Base-by-base conservation (phyloP, 441 rosid species). In the Pelargonium myrrhifolium region DNA sequence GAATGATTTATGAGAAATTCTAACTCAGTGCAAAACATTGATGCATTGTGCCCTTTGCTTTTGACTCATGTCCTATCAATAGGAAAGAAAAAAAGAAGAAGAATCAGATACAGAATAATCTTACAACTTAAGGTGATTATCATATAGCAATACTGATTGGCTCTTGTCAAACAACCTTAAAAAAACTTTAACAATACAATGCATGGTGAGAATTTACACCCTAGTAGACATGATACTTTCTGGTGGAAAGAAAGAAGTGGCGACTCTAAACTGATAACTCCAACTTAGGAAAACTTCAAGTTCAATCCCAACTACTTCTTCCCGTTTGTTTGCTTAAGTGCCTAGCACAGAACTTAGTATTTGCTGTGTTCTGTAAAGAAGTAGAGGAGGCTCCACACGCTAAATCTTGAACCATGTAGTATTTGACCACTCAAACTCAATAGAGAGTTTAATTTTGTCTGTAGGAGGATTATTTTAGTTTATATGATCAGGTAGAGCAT, bases 401-500 rank as follows among this genome's bases (percentile, higher is more conserved):
- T 3, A 24, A 11, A 22, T 21, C 15, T 59, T 21, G 63, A 59
- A 24, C 31, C 6, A 59, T 10, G 9, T 24, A 59, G 11, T 21
- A 24, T 59, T 21, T 49, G 56, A 15, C 56, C 56, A 49, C 56
- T 59, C 63, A 40, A 8, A 40, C 45, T 40, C 56, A 22, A 59
- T 9, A 21, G 14, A 59, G 22, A 10, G 35, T 24, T 21, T 59
- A 59, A 21, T 59, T 24, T 59, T 24, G 37, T 59, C 63, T 22
- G 15, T 21, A 10, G 14, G 6, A 18, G 11, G 15, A 9, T 21
- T 9, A 24, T 59, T 59, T 9, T 35, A 5, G 11, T 35, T 63
- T 18, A n/a, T 37, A 10, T 37, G 22, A 35, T 8, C 66, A 64
- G 43, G 56, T 49, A 64, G 18, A 14, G 26, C 47, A n/a, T 39